Percentiles rank a stretch among this genome's conserved stretches.
Conservation (phyloP, 2,329 filamentous ascomycete genomes). For the Monosporascus ibericus region DNA sequence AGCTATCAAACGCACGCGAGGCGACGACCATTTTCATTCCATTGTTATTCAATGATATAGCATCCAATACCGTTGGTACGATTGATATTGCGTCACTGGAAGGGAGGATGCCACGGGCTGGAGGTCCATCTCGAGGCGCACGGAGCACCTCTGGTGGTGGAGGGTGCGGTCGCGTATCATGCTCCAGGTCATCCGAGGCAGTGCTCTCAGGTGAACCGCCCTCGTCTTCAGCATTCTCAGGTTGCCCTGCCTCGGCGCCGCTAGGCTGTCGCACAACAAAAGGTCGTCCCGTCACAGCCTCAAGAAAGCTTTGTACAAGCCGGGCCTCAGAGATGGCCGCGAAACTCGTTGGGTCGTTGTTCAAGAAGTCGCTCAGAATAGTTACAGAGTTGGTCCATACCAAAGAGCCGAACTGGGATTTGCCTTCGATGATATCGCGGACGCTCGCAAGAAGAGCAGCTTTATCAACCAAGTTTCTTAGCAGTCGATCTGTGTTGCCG, state of each 20-base stretch:
- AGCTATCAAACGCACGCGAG: constrained; percentile 76
- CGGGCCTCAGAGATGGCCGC: constrained; percentile 92
- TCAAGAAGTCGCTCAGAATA: constrained; percentile 92
- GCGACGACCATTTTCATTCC: constrained; percentile 84
- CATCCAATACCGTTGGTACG: constrained; percentile 82
- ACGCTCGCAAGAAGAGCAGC: constrained; percentile 75
- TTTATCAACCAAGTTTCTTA: constrained; percentile 92
- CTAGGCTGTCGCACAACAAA: constrained; percentile 32
- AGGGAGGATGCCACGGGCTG: constrained; percentile 73
- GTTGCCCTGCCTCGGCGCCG: constrained; percentile 23
- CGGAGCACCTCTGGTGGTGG: constrained; percentile 45
- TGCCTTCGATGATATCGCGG: constrained; percentile 74
- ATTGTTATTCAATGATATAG: constrained; percentile 83
- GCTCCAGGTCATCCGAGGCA: constrained; percentile 31
- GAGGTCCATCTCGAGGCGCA: constrained; percentile 33
- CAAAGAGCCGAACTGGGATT: constrained; percentile 75
- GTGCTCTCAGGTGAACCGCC: constrained; percentile 34
- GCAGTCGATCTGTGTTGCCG: constrained; percentile 79
- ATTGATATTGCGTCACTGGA: constrained; percentile 82
- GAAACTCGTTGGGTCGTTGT: constrained; percentile 97
- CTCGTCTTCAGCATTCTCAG: constrained; percentile 26
- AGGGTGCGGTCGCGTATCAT: constrained; percentile 43
- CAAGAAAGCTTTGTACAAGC: constrained; percentile 78
- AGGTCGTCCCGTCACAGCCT: constrained; percentile 62
- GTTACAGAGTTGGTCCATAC: constrained; percentile 94